Evolutionary conservation across 2,329 filamentous ascomycete species (phyloP).

Genomic region (Arthrobotrys iridis): DNA sequence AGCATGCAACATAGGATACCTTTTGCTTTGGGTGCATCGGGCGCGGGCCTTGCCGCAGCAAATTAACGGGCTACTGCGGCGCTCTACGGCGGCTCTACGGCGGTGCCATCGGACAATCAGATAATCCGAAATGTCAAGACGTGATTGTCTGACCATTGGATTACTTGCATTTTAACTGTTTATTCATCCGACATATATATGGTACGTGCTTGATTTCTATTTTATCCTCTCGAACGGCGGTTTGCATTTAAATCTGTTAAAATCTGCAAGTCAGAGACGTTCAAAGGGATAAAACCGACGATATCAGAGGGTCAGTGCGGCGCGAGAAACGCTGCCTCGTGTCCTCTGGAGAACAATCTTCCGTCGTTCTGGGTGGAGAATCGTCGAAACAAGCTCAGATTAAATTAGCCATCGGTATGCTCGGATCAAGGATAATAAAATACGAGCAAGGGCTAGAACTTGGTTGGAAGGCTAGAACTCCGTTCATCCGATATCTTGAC

Average conservation of each 20-base stretch:
- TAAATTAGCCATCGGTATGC: constrained; percentile 16
- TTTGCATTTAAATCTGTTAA: constrained; percentile 16
- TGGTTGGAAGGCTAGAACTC: constrained; percentile 25
- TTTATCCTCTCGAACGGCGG: constrained; percentile 7
- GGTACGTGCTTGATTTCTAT: constrained; percentile 9
- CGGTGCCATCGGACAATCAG: constrained; percentile 21
- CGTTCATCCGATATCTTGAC: constrained; percentile 44
- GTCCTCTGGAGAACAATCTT: constrained; percentile 5
- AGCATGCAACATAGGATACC: background rate
- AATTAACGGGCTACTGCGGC: too few relatives aligned
- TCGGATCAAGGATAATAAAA: constrained; percentile 22
- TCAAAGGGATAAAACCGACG: background rate
- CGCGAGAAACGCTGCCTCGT: constrained; percentile 7
- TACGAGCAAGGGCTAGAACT: constrained; percentile 9
- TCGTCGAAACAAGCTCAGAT: constrained; percentile 11
- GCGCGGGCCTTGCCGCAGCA: constrained; percentile 5
- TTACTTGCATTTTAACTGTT: too few relatives aligned
- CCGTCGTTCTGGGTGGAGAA: background rate
- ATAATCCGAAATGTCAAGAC: constrained; percentile 19
- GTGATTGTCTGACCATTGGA: constrained; percentile 13
- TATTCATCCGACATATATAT: constrained; percentile 5
- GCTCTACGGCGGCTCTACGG: constrained; percentile 9
- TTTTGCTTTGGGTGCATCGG: background rate
- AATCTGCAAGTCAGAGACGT: constrained; percentile 7
- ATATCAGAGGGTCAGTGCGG: constrained; percentile 18